Percentiles rank a stretch among this genome's conserved stretches.
phyloP scores from a whole-genome alignment of 2,329 filamentous ascomycete genomes.

The Emydomyces testavorans region DNA sequence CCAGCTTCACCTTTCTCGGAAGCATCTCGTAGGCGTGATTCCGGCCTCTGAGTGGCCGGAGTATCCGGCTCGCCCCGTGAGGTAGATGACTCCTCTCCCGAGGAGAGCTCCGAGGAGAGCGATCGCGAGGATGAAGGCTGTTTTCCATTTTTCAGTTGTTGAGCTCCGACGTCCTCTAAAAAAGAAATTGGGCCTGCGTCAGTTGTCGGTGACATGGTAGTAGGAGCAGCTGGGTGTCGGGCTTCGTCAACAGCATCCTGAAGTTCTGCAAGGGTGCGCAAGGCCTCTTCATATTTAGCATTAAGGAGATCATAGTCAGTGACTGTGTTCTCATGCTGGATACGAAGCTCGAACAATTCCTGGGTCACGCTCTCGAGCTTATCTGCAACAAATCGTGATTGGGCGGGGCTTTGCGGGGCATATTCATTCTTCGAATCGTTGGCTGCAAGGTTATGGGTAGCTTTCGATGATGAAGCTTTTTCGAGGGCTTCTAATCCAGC shows the following conservation, averaged over 20 bases:
- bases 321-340: conserved; percentile 77
- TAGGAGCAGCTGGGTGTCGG: conserved; percentile 39
- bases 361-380: conserved; percentile 86
- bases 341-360: conserved; percentile 77
- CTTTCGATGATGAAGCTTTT: conserved; percentile 22
- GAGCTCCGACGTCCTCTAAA: conserved; percentile 65
- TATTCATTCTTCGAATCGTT: conserved; percentile 30
- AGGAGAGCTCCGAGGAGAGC: conserved; percentile 87
- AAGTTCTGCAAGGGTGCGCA: conserved; percentile 69
- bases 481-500: conserved; percentile 30
- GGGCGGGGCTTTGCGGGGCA: conserved; percentile 57
- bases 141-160: conserved; percentile 56
- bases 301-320: conserved; percentile 71
- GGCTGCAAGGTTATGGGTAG: conserved; percentile 19
- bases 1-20: conserved; percentile 37
- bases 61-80: conserved; percentile 53
- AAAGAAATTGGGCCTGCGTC: conserved; percentile 61
- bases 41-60: conserved; percentile 30
- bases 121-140: conserved; percentile 73
- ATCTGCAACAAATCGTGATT: conserved; percentile 76
- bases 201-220: conserved; percentile 33
- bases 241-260: conserved; percentile 67
- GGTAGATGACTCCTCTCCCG: conserved; percentile 62
- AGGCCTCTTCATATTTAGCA: conserved; percentile 79
- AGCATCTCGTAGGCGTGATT: conserved; percentile 19